Evolutionary conservation across 2,329 filamentous ascomycete genomes (phyloP), one percentile per base, ranked within the genome.

Genomic region (Helminthosporium solani): DNA sequence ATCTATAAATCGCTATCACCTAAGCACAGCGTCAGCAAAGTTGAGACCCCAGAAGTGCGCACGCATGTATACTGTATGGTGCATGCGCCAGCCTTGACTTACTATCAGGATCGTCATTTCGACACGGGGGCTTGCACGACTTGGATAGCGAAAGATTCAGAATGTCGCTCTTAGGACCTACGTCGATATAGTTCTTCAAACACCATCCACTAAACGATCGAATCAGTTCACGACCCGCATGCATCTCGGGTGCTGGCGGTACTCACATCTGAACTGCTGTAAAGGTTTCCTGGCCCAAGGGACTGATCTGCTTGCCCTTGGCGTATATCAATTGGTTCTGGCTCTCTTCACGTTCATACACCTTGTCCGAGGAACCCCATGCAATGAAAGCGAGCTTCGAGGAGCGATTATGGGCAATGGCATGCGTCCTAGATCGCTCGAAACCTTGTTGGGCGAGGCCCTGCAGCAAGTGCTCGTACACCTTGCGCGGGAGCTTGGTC

Each of bases 251-350:
- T 14, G 9, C 9, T 5, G 23, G 23, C 23, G 23, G 5, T 6
- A 25, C 23, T 25, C 23, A 25, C 18, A 77, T 68, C 25, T 74
- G 71, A 12, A 75, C 67, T 0, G 75, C 74, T 28, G 71, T 67
- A 1, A 68, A 61, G 35, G 61, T 64, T 40, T 67, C 66, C 31
- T 63, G 65, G 21, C 73, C 74, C 6, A 76, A 61, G 0, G 73
- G 71, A 37, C 74, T 70, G 1, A 67, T 50, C 34, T 71, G 69
- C 6, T 66, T 69, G 7, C 73, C 74, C 44, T 73, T 73, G 21
- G 75, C 67, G 52, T 72, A 77, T 40, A 76, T 70, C 47, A 75
- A 67, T 48, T 75, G 73, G 47, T 75, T 75, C 46, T 68, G 65
- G 41, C 65, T 70, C 46, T 77, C 74, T 55, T 75, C 71, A 15